These are phyloP conservation scores for Nitzschia inconspicua DNA, from an alignment of 108 stramenopile species.

Conservation along the genomic window DNA sequence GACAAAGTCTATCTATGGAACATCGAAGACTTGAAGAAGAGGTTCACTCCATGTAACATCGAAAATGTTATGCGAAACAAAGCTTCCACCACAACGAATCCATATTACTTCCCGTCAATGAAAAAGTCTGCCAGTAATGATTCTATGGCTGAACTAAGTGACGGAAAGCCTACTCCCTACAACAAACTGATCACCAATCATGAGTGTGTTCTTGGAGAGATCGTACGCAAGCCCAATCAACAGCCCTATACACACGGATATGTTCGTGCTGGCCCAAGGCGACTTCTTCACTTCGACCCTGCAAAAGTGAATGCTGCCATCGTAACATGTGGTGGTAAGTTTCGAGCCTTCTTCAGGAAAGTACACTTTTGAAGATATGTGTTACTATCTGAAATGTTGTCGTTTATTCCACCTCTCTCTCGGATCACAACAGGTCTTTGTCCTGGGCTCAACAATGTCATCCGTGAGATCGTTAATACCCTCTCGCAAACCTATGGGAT, in stretches of 20 bases:
- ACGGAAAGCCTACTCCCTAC: slow-evolving; percentile 41
- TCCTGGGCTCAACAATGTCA: slow-evolving; percentile 96
- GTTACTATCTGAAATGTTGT: no score
- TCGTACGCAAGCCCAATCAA: slow-evolving; percentile 70
- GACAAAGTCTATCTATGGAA: slow-evolving; percentile 77
- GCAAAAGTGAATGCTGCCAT: slow-evolving; percentile 89
- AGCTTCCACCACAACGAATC: slow-evolving; percentile 5
- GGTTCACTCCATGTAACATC: slow-evolving; percentile 31
- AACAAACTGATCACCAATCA: slow-evolving; percentile 81
- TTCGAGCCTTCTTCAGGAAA: no score
- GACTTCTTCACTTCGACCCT: slow-evolving; percentile 87
- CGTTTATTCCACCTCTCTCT: no score
- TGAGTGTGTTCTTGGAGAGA: slow-evolving; percentile 82
- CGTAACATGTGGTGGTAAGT: slow-evolving; percentile 98
- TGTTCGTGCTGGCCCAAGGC: slow-evolving; percentile 87
- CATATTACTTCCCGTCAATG: slow-evolving; percentile 27
- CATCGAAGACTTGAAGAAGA: slow-evolving; percentile 67
- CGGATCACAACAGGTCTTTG: no score
- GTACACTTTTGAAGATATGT: no score
- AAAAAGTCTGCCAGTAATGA: slow-evolving; percentile 15
- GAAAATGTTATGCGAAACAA: slow-evolving; percentile 42
- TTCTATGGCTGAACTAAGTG: slow-evolving; percentile 16
- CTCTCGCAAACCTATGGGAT: slow-evolving; percentile 80
- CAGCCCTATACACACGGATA: slow-evolving; percentile 52
- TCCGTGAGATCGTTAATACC: slow-evolving; percentile 88